Evolutionary conservation across 345 rosid species (phyloP).

Genomic region (Citrus reticulata): DNA sequence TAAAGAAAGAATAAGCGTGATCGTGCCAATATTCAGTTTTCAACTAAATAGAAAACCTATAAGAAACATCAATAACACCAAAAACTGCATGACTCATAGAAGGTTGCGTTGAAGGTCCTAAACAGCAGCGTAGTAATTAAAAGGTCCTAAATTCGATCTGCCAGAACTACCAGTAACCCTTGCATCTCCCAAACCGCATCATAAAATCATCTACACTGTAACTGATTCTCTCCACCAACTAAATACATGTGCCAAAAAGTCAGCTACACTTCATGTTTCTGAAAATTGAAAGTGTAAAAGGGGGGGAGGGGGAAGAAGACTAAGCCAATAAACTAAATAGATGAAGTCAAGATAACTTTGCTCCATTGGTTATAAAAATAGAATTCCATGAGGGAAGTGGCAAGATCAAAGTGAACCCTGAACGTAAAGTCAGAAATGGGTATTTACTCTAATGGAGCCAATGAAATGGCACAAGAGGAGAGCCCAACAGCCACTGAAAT

Average conservation of each 20-base stretch:
- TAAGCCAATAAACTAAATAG: neutral
- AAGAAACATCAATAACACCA: neutral
- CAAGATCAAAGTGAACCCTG: neutral
- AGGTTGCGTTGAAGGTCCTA: neutral
- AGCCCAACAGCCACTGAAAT: neutral
- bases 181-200: neutral
- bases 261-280: neutral
- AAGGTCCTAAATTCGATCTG: neutral
- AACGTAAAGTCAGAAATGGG: neutral
- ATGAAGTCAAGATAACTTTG: neutral
- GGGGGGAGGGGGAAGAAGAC: too few relatives aligned
- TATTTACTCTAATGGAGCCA: neutral
- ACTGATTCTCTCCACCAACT: neutral
- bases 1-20: neutral
- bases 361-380: neutral
- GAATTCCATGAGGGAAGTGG: too few relatives aligned
- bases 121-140: neutral
- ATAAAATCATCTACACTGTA: neutral
- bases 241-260: neutral
- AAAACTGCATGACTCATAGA: neutral
- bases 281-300: neutral
- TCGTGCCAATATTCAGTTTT: neutral
- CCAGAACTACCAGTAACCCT: neutral
- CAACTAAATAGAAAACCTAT: neutral
- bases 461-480: neutral